phyloP scores from a whole-genome alignment of 1,284 basidiomycete species.

The Austroboletus novae-zelandiae region DNA sequence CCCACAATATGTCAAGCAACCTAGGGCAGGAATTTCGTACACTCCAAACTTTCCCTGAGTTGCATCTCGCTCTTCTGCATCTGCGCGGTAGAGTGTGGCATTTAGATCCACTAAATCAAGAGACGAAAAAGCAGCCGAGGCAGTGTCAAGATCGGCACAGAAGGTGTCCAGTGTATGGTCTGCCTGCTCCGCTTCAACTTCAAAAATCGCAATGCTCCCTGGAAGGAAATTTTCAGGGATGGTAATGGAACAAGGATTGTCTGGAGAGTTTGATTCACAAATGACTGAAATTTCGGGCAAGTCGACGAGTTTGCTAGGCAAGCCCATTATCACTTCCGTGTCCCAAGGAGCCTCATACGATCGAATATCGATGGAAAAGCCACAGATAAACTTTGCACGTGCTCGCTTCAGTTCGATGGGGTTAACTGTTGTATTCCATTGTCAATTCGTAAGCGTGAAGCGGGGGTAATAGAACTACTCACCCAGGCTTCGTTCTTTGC shows the following conservation, averaged over 20 bases:
- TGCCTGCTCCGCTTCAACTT: slow-evolving; percentile 74
- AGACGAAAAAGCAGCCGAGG: slow-evolving; percentile 67
- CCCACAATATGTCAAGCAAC: slow-evolving; percentile 83
- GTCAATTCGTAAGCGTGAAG: slow-evolving; percentile 1
- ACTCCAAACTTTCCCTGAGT: slow-evolving; percentile 71
- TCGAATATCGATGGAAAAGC: slow-evolving; percentile 68
- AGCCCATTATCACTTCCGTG: slow-evolving; percentile 61
- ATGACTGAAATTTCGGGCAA: slow-evolving; percentile 53
- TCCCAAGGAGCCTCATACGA: slow-evolving; percentile 63
- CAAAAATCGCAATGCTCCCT: slow-evolving; percentile 88
- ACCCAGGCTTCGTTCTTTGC: slow-evolving; percentile 79
- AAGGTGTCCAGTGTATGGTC: slow-evolving; percentile 67
- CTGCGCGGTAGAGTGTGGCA: slow-evolving; percentile 76
- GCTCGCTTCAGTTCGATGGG: slow-evolving; percentile 83
- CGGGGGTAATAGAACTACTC: slow-evolving; percentile 15
- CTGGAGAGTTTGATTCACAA: slow-evolving; percentile 54
- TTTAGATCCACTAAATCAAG: slow-evolving; percentile 89
- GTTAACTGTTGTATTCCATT: slow-evolving; percentile 50
- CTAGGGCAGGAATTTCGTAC: slow-evolving; percentile 76
- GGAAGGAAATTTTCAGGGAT: slow-evolving; percentile 89
- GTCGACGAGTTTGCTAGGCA: slow-evolving; percentile 70
- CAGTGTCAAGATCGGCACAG: slow-evolving; percentile 66
- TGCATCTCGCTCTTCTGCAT: slow-evolving; percentile 88
- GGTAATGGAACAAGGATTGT: slow-evolving; percentile 59
- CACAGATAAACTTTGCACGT: slow-evolving; percentile 76